Conservation (phyloP, 192 early-diverging fungal genomes). For the Mortierella hygrophila region DNA sequence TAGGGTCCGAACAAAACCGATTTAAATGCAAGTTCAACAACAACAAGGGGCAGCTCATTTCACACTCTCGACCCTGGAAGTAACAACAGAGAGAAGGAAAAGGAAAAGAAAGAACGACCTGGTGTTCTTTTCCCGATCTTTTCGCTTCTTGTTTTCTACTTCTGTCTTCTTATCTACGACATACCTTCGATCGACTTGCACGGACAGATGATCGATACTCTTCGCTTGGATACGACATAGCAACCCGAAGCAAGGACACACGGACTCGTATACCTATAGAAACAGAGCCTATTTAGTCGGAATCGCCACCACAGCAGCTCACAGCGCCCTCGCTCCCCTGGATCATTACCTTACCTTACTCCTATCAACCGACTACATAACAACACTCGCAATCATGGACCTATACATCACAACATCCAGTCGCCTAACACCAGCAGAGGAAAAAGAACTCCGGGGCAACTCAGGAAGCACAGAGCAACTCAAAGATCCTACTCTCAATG, state of each 20-base stretch:
- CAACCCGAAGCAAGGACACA: not conserved
- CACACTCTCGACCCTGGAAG: not conserved
- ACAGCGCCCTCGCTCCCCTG: not conserved
- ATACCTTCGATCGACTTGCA: not conserved
- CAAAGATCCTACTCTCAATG: not conserved
- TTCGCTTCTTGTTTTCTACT: not conserved
- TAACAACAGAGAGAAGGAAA: not conserved
- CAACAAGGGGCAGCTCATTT: not conserved
- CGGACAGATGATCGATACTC: not conserved
- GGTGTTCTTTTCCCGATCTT: not conserved
- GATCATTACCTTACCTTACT: not conserved
- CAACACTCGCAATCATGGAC: constrained; percentile 14
- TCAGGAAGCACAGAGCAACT: not conserved
- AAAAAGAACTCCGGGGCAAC: constrained; percentile 14
- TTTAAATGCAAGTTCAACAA: not conserved
- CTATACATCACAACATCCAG: constrained; percentile 25
- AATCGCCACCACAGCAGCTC: not conserved
- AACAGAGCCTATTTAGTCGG: not conserved
- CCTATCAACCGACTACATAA: not conserved
- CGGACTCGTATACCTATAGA: not conserved
- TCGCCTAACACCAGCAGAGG: constrained; percentile 24
- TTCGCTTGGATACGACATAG: not conserved
- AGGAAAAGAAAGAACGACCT: not conserved
- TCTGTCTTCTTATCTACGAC: not conserved
- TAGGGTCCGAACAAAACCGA: not conserved